Evolutionary conservation across 1,139 yeast species (phyloP).

Genomic region (Taphrina deformans): DNA sequence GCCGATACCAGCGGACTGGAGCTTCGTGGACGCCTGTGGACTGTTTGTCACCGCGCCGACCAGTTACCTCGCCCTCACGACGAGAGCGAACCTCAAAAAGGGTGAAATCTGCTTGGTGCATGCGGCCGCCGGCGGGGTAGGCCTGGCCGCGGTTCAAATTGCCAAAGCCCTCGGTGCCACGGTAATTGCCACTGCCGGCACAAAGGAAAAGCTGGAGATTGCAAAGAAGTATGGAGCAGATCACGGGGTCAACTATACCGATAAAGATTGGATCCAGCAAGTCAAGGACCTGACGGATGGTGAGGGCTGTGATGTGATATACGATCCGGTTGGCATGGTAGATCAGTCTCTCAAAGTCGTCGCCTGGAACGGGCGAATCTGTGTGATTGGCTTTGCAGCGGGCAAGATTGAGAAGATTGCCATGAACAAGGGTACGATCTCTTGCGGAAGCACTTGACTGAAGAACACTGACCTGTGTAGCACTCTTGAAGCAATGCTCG

Average conservation of each 20-base stretch:
- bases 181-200: constrained; percentile 48
- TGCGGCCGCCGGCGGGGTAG: constrained; percentile 50
- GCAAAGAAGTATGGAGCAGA: constrained; percentile 36
- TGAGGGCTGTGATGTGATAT: constrained; percentile 36
- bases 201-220: constrained; percentile 40
- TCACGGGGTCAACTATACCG: constrained; percentile 35
- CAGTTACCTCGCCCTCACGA: constrained; percentile 52
- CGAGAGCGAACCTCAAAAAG: constrained; percentile 53
- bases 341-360: constrained; percentile 36
- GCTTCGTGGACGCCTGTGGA: constrained; percentile 32
- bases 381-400: constrained; percentile 37
- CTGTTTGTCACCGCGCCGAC: constrained; percentile 34
- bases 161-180: constrained; percentile 49
- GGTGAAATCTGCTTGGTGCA: constrained; percentile 50
- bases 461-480: not conserved
- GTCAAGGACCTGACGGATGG: constrained; percentile 33
- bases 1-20: constrained; percentile 31
- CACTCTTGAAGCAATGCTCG: constrained; percentile 35
- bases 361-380: constrained; percentile 37
- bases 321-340: constrained; percentile 37
- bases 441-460: too few species aligned
- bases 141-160: constrained; percentile 54
- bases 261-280: constrained; percentile 35
- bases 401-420: constrained; percentile 36
- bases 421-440: constrained; percentile 32